Base-by-base conservation (phyloP, 1,139 yeast species). In the Scheffersomyces cryptocercus region DNA sequence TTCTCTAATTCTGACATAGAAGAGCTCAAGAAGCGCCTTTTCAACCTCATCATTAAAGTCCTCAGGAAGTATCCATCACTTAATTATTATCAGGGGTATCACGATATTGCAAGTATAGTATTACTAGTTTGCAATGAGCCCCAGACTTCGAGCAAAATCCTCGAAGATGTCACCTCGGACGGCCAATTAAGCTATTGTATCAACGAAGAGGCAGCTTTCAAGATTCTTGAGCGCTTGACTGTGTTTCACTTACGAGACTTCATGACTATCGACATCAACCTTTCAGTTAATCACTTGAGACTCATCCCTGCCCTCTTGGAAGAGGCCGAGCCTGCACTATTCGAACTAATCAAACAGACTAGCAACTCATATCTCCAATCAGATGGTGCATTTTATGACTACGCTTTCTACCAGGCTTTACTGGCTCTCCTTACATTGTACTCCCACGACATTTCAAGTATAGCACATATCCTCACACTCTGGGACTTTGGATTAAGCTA, bases 71-170 rank as follows among this genome's bases (percentile, higher is more conserved):
- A 85, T 53, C 91, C 91, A 0, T 55, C 64, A 8, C 68, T 91
- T 37, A 71, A 80, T 46, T 93, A 93, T 62, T 93, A 89, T 60
- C 99, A 93, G 64, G 99, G 99, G 0, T 89, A 79, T 59, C 98
- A 93, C 64, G 98, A 93, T 58, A 71, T 91, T 31, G 91, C 90
- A 2, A 78, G 88, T 40, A 75, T 87, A 8, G 68, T 88, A n/a
- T 66, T 86, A 15, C 56, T 84, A 15, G 78, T 85, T 0, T 80
- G 81, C 53, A 56, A 58, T 34, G 44, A 50, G 12, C 28, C 33
- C 10, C 28, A 46, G 54, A 29, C 54, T 15, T 45, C 54, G 4
- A 51, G 54, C 4, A 56, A 55, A n/a, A 45, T 42, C 15, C 46
- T 51, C n/a, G 24, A 14, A 15, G 20, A 31, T 14, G 35, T 20